Evolutionary conservation across 2,329 filamentous ascomycete genomes (phyloP), one percentile per base, ranked within the genome.

Genomic region (Myriosclerotinia curreyana): DNA sequence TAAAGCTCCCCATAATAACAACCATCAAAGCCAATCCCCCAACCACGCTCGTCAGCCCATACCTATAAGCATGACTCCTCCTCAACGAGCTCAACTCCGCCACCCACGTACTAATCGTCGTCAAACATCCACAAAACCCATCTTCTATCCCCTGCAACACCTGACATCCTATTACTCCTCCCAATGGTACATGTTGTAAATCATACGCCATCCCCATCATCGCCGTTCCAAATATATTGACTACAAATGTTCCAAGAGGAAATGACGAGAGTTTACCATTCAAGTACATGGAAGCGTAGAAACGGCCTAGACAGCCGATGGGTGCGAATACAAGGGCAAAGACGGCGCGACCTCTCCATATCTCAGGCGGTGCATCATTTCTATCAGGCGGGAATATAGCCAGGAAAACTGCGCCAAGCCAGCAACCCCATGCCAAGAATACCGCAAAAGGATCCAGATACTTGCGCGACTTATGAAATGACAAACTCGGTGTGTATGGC

Each of bases 281-380:
- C n/a, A 96, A 82, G 31, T 79, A 75, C 8, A 90, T 73, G 0
- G 89, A 89, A 1, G 84, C 76, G 73, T 92, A 93, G 77, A 90
- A 96, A 4, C 94, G 84, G 0, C 82, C 73, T 0, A 96, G 76
- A 69, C 89, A 93, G 0, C 94, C 94, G 0, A 91, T 69, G 0
- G 94, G 94, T 0, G 92, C 90, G 71, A 97, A 95, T 2, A 92
- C 86, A 34, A 95, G 79, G 0, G 92, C 84, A 70, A 96, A 94
- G 0, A 91, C 78, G 0, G 84, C 89, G 54, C 87, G 79, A 2
- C 89, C 88, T 48, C 93, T 89, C 93, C 92, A 96, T 22, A 77
- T 77, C 49, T 90, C 82, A 2, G 77, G 72, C 5, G 73, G 73
- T 1, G 70, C 69, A 3, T 76, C 71, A 49, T 80, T 76, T 20